Percentiles rank a stretch among this genome's conserved stretches.
Conservation (phyloP, 2,329 filamentous ascomycete species). For the Nannizzia gypsea region DNA sequence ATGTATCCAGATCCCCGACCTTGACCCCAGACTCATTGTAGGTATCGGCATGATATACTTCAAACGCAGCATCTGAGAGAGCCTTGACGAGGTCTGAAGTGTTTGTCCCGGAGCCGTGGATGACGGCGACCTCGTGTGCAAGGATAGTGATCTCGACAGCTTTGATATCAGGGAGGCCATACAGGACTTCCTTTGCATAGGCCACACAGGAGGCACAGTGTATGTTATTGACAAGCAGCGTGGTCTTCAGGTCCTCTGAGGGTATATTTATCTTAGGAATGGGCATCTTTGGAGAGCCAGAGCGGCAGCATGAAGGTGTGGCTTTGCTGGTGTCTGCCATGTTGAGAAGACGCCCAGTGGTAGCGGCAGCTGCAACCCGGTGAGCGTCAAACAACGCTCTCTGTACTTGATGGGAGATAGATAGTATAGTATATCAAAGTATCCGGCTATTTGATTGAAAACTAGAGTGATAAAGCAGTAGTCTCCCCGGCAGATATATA, state of each 20-base stretch:
- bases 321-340: background rate
- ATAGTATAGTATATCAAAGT: background rate
- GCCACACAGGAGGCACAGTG: constrained; percentile 39
- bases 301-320: background rate
- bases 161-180: constrained; percentile 24
- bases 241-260: constrained; percentile 17
- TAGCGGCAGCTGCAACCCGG: background rate
- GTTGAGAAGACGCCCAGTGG: background rate
- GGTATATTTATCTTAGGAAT: background rate
- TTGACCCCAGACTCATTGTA: constrained; percentile 23
- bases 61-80: constrained; percentile 36
- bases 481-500: background rate
- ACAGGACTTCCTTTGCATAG: constrained; percentile 35
- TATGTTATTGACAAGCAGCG: constrained; percentile 38
- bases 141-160: constrained; percentile 34
- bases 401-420: too few relatives aligned
- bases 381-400: background rate
- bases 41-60: constrained; percentile 36
- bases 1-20: constrained; percentile 28
- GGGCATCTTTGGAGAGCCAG: background rate
- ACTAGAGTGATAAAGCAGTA: background rate
- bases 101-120: constrained; percentile 24
- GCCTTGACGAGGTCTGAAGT: constrained; percentile 26
- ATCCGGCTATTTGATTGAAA: background rate
- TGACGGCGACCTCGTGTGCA: constrained; percentile 33